Evolutionary conservation across 305 asterid species (phyloP).

Genomic region (Fraxinus greggii): DNA sequence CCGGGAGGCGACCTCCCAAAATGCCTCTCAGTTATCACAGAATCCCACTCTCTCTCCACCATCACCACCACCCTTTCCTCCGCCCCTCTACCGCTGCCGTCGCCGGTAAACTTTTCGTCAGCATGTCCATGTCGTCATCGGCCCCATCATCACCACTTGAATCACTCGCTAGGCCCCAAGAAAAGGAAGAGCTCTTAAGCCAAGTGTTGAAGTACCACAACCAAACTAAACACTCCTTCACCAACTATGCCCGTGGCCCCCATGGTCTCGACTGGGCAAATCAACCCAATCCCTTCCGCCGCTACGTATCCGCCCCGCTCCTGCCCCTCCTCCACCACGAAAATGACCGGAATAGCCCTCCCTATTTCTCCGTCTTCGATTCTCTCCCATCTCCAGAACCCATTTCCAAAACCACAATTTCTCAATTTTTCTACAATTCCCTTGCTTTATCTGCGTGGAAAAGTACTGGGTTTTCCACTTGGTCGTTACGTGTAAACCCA

Average conservation of each 20-base stretch:
- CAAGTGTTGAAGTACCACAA: constrained; percentile 69
- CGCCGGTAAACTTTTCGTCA: constrained; percentile 30
- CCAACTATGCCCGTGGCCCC: constrained; percentile 75
- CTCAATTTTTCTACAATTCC: constrained; percentile 61
- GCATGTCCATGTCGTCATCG: constrained; percentile 62
- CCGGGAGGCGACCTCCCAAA: neutral
- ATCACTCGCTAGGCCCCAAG: constrained; percentile 23
- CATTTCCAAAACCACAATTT: constrained; percentile 52
- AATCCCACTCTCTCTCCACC: constrained; percentile 28
- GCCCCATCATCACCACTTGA: constrained; percentile 41
- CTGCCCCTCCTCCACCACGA: constrained; percentile 53
- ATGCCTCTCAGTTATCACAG: constrained; percentile 44
- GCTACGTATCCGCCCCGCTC: constrained; percentile 63
- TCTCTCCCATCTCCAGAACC: constrained; percentile 55
- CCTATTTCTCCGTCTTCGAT: constrained; percentile 48
- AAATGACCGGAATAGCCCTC: constrained; percentile 31
- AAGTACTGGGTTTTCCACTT: constrained; percentile 67
- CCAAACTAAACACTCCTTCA: constrained; percentile 76
- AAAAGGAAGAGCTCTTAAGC: constrained; percentile 22
- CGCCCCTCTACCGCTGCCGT: constrained; percentile 12
- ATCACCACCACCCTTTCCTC: constrained; percentile 16
- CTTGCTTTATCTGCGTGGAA: constrained; percentile 92
- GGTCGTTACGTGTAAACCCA: constrained; percentile 98
- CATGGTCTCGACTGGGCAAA: constrained; percentile 94
- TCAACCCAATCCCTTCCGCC: constrained; percentile 96